Base-by-base conservation (phyloP, 306 rosid species). In the Trifolium fragiferum region DNA sequence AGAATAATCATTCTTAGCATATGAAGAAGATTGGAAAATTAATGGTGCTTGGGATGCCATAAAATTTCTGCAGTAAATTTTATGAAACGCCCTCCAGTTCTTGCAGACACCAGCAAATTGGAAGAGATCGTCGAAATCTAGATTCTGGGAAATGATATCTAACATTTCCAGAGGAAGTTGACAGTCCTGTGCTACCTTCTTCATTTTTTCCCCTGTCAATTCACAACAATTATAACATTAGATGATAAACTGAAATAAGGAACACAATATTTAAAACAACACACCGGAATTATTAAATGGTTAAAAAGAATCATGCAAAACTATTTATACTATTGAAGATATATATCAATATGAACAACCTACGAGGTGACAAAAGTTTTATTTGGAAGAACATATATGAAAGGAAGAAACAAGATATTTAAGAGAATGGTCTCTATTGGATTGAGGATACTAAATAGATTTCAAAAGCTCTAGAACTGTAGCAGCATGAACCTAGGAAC, bases 151-250 rank as follows among this genome's bases (percentile, higher is more conserved):
- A 18, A 78, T 65, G n/a, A 54, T 14, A 4, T 14, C 19, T 1
- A 79, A 51, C 10, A 72, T 20, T 11, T 79, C 82, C 0, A 1
- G 32, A 21, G 82, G 73, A 62, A 78, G 73, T 3, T 43, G 10
- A 16, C 32, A 50, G 11, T 20, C 7, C 10, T 70, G 44, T 2
- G 8, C 21, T n/a, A 1, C 70, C 37, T 4, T 53, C 63, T 27
- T 40, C 37, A 7, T 62, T 35, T 37, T 6, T 12, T 72, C 55
- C 0, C 68, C 82, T 78, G 15, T n/a, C 8, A 25, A 51, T 62
- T 20, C 25, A 72, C 41, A 78, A 27, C 35, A 40, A 46, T 50
- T 49, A 19, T 19, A 62, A 25, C 1, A 27, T 27, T 27, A 27
- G 32, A 5, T 5, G 32, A 3, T 27, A 41, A 40, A 9, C 14